Conservation (phyloP, 2,329 filamentous ascomycete species). For the Colletotrichum gigasporum region DNA sequence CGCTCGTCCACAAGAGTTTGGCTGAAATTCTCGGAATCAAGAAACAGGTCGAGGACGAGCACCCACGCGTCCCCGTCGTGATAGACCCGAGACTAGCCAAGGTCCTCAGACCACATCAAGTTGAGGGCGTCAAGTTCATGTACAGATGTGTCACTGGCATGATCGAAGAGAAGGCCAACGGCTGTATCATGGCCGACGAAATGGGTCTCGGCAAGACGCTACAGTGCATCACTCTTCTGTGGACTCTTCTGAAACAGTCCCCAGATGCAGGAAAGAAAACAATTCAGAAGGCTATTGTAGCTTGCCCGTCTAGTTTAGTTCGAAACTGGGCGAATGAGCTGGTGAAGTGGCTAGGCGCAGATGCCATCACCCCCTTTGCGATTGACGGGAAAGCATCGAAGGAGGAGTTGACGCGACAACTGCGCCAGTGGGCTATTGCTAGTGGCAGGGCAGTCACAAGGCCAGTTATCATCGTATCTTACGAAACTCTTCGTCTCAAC, state of each 20-base stretch:
- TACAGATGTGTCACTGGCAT: slow-evolving; percentile 95
- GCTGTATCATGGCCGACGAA: slow-evolving; percentile 99
- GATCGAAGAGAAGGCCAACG: slow-evolving; percentile 91
- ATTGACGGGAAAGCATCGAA: slow-evolving; percentile 97
- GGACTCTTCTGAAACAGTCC: slow-evolving; percentile 95
- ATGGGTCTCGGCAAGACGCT: slow-evolving; percentile 98
- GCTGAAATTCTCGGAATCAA: slow-evolving; percentile 95
- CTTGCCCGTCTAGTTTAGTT: slow-evolving; percentile 94
- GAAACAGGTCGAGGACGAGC: slow-evolving; percentile 83
- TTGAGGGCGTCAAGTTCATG: slow-evolving; percentile 98
- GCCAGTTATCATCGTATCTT: slow-evolving; percentile 96
- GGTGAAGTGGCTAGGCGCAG: slow-evolving; percentile 93
- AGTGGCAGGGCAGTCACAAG: slow-evolving; percentile 89
- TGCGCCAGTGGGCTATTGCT: slow-evolving; percentile 94
- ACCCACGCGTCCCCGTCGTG: slow-evolving; percentile 93
- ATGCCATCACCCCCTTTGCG: slow-evolving; percentile 91
- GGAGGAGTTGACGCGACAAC: slow-evolving; percentile 87
- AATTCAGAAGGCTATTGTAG: slow-evolving; percentile 96
- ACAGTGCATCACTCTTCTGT: slow-evolving; percentile 96
- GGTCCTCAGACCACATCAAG: slow-evolving; percentile 93
- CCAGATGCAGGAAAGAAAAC: slow-evolving; percentile 93
- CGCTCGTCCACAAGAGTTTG: slow-evolving; percentile 91
- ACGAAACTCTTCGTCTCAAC: slow-evolving; percentile 93
- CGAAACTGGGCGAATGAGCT: slow-evolving; percentile 98
- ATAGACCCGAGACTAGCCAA: slow-evolving; percentile 92